Base-by-base conservation (phyloP, 1,284 basidiomycete genomes). In the Gymnopus androsaceus region DNA sequence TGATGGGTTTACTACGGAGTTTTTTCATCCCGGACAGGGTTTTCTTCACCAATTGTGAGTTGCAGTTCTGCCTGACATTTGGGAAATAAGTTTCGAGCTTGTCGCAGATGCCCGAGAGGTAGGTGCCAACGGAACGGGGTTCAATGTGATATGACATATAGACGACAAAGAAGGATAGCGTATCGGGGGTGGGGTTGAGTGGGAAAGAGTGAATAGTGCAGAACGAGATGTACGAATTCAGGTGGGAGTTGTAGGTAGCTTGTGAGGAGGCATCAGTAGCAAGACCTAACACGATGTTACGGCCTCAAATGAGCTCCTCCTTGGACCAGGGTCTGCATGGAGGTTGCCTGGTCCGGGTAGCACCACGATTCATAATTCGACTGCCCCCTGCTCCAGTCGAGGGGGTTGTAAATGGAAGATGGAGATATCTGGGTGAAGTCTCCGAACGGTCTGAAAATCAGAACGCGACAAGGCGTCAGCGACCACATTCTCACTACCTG, bases 191-290 rank as follows among this genome's bases (percentile, higher is more conserved):
- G 0, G 75, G 75, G 0, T 69, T 56, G 1, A 68, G 14, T 0
- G 69, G 60, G 3, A 75, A 62, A 8, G 65, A 17, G 49, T 77
- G 75, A 0, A 62, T 2, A 0, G 61, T 11, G 37, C 66, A 69
- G 47, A 73, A 74, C 2, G 55, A 50, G 27, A 69, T 19, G 40
- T 69, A 72, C 0, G 69, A 71, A 8, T 70, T 65, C 1, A 68
- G 51, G 0, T 65, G 61, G 0, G 69, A 70, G 0, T 58, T 54
- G 34, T 73, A 72, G 0, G 60, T 33, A 0, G n/a, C 2, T 1
- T 27, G 3, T 0, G 68, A 61, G 3, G 59, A 59, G 0, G 23
- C 5, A 31, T 65, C 58, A 12, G 67, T 54, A 0, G 67, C 59
- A 14, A 51, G 14, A 0, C 64, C 61, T 8, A 69, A n/a, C n/a